These are phyloP conservation scores for Diaporthe sp. DNA, from an alignment of 2,329 filamentous ascomycete genomes.

Conservation along the genomic window DNA sequence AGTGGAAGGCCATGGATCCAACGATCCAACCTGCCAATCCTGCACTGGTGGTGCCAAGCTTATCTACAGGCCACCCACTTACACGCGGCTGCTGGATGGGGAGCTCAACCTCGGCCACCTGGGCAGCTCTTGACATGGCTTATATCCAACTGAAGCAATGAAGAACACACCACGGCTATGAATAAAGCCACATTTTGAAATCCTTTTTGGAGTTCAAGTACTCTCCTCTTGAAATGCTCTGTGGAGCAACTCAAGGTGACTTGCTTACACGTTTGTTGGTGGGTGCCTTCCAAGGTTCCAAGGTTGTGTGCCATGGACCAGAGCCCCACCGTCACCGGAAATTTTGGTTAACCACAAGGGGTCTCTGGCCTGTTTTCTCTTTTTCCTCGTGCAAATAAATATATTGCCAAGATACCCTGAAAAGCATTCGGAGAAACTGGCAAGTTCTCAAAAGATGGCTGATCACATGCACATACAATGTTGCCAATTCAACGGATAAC, in stretches of 20 bases:
- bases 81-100: not conserved
- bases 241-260: not conserved
- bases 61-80: constrained; percentile 6
- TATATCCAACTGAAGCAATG: not conserved
- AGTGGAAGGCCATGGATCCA: not conserved
- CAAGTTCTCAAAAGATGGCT: not conserved
- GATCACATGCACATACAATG: not conserved
- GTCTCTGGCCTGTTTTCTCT: not conserved
- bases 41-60: not conserved
- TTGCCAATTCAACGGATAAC: not conserved
- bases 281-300: not conserved
- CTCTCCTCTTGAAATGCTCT: not conserved
- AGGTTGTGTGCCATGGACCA: not conserved
- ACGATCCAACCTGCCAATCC: not conserved
- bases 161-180: not conserved
- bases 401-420: not conserved
- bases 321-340: constrained; percentile 1
- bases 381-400: not conserved
- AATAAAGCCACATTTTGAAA: not conserved
- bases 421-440: no score
- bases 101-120: not conserved
- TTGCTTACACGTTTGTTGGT: not conserved
- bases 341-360: not conserved
- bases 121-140: not conserved
- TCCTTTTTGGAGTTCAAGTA: not conserved